Evolutionary conservation across 106 monocot species (phyloP), one percentile per base, ranked within the genome.

Genomic region (Acanthochlamys bracteata): DNA sequence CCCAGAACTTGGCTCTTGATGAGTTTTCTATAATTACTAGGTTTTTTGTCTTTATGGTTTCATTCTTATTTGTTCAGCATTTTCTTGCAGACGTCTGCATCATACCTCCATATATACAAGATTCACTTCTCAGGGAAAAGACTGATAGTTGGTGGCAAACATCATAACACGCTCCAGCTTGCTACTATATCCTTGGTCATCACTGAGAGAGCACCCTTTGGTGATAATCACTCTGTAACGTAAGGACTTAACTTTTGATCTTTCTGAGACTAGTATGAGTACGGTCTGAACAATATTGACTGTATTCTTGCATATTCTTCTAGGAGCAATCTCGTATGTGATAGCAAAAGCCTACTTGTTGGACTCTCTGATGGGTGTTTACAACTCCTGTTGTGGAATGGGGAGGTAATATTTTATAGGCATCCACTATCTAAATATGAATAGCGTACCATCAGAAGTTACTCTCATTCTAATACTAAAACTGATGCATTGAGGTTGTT

Each of bases 241-340:
- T 98, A 91, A 53, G 74, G 26, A 47, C 53, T 49, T 53, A 41
- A 4, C 19, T 20, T 11, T 78, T 3, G 33, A 15, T 70, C 17
- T 66, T 56, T n/a, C n/a, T n/a, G n/a, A n/a, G n/a, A n/a, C n/a
- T n/a, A n/a, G n/a, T n/a, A n/a, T n/a, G n/a, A n/a, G n/a, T n/a
- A n/a, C n/a, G n/a, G n/a, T n/a, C n/a, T n/a, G n/a, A n/a, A n/a
- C n/a, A n/a, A n/a, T n/a, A n/a, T n/a, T n/a, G n/a, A n/a, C n/a
- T n/a, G n/a, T n/a, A n/a, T n/a, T n/a, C n/a, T n/a, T n/a, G n/a
- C n/a, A n/a, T n/a, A n/a, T n/a, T 75, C 23, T 69, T 71, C 11
- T 75, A 98, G 98, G 78, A 89, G 92, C 83, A 98, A 98, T 76
- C 70, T 98, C 46, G 92, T 92, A 11, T 92, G 98, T 66, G 98